Percentiles rank a stretch among this genome's conserved stretches.
Evolutionary conservation across 202 grass and related monocot species (phyloP).

Genomic region (Elaeis oleifera): DNA sequence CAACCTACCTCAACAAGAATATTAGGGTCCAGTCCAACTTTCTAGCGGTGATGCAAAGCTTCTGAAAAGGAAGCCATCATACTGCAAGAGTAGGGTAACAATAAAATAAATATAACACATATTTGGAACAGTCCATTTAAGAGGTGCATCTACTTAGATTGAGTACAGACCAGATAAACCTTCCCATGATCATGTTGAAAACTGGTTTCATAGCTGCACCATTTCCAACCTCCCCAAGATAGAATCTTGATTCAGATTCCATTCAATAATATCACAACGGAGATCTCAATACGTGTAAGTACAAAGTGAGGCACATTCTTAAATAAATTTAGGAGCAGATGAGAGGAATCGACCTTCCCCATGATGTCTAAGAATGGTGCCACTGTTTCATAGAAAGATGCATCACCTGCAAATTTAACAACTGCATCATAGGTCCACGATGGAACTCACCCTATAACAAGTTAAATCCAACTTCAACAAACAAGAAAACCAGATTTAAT

Average conservation of each 20-base stretch:
- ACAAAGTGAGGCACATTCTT: background rate
- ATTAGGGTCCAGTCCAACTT: constrained; percentile 66
- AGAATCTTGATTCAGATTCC: constrained; percentile 56
- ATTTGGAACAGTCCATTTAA: background rate
- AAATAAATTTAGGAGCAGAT: background rate
- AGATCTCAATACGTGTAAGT: background rate
- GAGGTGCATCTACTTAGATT: no score
- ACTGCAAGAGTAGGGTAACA: constrained; percentile 38
- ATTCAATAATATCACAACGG: background rate
- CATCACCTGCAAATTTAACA: constrained; percentile 46
- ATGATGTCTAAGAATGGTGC: constrained; percentile 69
- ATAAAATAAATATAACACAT: background rate
- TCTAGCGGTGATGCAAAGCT: constrained; percentile 66
- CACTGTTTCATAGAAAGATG: constrained; percentile 51
- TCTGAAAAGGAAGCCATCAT: constrained; percentile 96
- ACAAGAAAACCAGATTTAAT: no score
- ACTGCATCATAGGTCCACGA: background rate
- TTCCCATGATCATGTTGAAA: constrained; percentile 88
- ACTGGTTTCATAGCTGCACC: constrained; percentile 88
- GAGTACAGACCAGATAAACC: constrained; percentile 14
- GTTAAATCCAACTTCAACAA: background rate
- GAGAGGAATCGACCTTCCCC: constrained; percentile 52
- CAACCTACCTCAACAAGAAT: constrained; percentile 62
- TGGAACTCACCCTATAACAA: no score
- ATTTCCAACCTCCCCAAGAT: constrained; percentile 76